Percentiles rank a stretch among this genome's conserved stretches.
These are phyloP conservation scores for Fusarium beomiforme DNA, from an alignment of 2,329 filamentous ascomycete species.

Conservation along the genomic window DNA sequence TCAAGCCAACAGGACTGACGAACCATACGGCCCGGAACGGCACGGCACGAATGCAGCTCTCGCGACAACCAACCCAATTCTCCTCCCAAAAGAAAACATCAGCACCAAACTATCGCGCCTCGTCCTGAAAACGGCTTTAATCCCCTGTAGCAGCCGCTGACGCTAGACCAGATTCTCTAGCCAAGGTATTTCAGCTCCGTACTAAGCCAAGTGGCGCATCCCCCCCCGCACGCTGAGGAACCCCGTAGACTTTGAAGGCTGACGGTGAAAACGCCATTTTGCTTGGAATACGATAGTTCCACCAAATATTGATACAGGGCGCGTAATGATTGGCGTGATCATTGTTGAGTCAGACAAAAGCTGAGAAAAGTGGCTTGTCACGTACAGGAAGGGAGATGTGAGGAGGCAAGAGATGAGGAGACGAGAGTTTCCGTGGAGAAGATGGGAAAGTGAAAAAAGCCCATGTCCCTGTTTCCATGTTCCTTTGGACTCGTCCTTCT, in stretches of 20 bases:
- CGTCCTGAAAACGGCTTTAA: neutral
- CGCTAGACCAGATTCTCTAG: neutral
- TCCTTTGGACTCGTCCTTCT: neutral
- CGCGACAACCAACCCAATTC: no score
- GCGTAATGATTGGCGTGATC: neutral
- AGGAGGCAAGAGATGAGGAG: neutral
- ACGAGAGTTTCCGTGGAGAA: neutral
- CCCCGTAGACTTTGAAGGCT: neutral
- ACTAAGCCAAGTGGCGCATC: neutral
- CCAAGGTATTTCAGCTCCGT: constrained; percentile 1
- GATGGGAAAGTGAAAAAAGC: neutral
- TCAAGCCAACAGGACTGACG: neutral
- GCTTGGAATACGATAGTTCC: neutral
- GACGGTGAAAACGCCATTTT: neutral
- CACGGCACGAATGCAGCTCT: neutral
- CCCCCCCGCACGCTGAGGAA: neutral
- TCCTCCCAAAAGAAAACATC: neutral
- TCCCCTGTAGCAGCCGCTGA: neutral
- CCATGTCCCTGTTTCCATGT: neutral
- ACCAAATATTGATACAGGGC: neutral
- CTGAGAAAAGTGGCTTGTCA: neutral
- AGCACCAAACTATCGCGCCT: neutral
- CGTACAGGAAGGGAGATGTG: neutral
- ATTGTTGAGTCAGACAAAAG: neutral
- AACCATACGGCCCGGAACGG: neutral